Conservation (phyloP, 495 filamentous ascomycete species). For the Penicillium pancosmium region DNA sequence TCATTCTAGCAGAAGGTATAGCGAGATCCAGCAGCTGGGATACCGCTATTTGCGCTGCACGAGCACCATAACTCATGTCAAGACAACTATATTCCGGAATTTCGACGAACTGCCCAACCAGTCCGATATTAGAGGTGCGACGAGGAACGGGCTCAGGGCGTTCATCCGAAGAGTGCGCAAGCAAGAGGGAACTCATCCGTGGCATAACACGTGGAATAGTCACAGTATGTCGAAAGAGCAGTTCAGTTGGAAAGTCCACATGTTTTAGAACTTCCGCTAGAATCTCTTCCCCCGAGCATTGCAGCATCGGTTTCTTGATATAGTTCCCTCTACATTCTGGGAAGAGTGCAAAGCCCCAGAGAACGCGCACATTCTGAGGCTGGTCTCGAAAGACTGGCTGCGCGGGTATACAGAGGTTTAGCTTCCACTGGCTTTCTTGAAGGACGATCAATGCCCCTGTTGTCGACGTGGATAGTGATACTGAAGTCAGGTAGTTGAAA, state of each 20-base stretch:
- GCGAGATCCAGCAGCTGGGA: background rate
- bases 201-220: background rate
- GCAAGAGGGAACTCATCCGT: background rate
- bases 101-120: background rate
- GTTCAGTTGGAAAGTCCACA: constrained; percentile 17
- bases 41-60: background rate
- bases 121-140: background rate
- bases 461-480: constrained; percentile 4
- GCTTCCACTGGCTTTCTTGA: constrained; percentile 35
- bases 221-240: background rate
- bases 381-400: constrained; percentile 40
- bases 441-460: constrained; percentile 30
- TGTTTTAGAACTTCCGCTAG: constrained; percentile 35
- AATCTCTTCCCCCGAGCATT: constrained; percentile 40
- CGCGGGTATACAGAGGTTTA: constrained; percentile 36
- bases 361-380: constrained; percentile 26
- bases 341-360: constrained; percentile 42
- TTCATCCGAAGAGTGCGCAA: background rate
- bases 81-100: background rate
- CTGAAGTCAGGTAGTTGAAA: constrained; percentile 18
- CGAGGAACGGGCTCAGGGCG: background rate
- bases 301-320: constrained; percentile 39
- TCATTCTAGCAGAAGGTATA: no score
- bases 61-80: background rate
- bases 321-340: constrained; percentile 31